phyloP scores from a whole-genome alignment of 192 early-diverging fungal species.

The Gaertneriomyces sp. region DNA sequence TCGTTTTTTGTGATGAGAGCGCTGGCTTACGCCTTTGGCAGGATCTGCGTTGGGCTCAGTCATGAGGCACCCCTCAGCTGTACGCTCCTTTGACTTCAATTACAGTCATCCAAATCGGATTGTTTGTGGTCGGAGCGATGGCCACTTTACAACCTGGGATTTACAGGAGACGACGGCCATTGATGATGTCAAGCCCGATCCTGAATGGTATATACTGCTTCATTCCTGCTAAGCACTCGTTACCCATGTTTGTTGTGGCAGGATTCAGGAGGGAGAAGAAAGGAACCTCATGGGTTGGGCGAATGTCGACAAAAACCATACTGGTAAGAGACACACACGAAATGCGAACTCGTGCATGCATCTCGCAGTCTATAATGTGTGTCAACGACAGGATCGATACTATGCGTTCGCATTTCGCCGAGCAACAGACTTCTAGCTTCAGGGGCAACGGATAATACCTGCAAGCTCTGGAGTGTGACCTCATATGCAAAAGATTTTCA shows the following conservation, averaged over 20 bases:
- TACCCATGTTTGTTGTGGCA: background rate
- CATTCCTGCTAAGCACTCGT: too few species aligned
- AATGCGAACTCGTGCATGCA: background rate
- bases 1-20: slow-evolving; percentile 3
- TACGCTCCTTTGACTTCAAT: slow-evolving; percentile 43
- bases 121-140: slow-evolving; percentile 47
- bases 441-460: slow-evolving; percentile 51
- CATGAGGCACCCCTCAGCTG: slow-evolving; percentile 46
- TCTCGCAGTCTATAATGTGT: background rate
- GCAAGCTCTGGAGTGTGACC: slow-evolving; percentile 54
- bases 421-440: slow-evolving; percentile 47
- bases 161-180: slow-evolving; percentile 21
- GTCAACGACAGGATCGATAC: slow-evolving; percentile 38
- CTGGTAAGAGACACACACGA: slow-evolving; percentile 30
- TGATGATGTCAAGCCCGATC: slow-evolving; percentile 50
- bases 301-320: slow-evolving; percentile 42
- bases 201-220: slow-evolving; percentile 33
- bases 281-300: slow-evolving; percentile 38
- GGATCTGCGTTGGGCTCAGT: slow-evolving; percentile 28
- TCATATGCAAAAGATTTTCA: slow-evolving; percentile 48
- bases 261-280: slow-evolving; percentile 31
- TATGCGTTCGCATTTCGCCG: slow-evolving; percentile 39
- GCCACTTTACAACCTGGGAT: slow-evolving; percentile 47
- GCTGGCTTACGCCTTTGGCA: background rate
- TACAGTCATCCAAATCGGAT: slow-evolving; percentile 38